Conservation (phyloP, 768 basidiomycete genomes). For the Lactarius deliciosus region DNA sequence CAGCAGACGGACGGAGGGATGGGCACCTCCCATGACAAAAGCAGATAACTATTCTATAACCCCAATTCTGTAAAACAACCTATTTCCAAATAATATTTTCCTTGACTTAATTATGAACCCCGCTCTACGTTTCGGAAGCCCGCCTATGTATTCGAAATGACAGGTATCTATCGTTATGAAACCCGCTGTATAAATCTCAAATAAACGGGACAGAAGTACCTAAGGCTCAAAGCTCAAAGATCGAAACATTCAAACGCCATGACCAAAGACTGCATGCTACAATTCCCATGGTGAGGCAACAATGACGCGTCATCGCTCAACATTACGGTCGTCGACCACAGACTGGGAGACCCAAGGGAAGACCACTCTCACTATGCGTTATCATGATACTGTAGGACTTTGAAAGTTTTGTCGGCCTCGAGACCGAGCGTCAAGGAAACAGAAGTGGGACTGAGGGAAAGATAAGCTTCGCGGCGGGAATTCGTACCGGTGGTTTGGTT, state of each 20-base stretch:
- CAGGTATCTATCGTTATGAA: too few relatives aligned
- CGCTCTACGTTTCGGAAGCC: too few relatives aligned
- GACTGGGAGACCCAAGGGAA: background rate
- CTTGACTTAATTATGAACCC: too few relatives aligned
- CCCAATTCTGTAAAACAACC: too few relatives aligned
- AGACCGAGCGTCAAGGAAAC: background rate
- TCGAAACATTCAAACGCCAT: background rate
- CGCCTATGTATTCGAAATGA: too few relatives aligned
- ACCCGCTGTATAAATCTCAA: background rate
- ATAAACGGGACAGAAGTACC: background rate
- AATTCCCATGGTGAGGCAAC: background rate
- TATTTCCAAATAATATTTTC: too few relatives aligned
- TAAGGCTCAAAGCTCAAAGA: background rate
- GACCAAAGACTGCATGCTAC: background rate
- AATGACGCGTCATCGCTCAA: background rate
- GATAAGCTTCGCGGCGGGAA: background rate
- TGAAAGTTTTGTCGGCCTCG: background rate
- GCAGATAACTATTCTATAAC: too few relatives aligned
- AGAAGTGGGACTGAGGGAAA: background rate
- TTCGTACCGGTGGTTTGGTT: constrained; percentile 11
- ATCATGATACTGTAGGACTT: background rate
- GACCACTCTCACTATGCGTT: background rate
- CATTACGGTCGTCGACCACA: background rate
- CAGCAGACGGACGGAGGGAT: too few relatives aligned
- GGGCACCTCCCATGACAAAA: too few relatives aligned